Evolutionary conservation across 2,329 filamentous ascomycete genomes (phyloP).

Genomic region (Bipolaris sorokiniana): DNA sequence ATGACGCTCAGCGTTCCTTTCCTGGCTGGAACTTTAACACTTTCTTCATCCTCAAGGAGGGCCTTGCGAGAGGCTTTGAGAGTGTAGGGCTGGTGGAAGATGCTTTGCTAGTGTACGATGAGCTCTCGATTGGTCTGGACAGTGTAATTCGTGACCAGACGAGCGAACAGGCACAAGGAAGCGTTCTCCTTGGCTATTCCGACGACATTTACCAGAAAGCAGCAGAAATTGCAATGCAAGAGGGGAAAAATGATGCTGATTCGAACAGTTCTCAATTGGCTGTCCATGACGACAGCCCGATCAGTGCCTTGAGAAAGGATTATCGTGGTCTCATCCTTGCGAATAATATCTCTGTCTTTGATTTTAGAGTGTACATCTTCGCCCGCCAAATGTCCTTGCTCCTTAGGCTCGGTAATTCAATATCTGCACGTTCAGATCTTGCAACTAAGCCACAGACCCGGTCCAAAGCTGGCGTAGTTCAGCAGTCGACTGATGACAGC

Average conservation of each 20-base stretch:
- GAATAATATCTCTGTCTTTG: conserved; percentile 94
- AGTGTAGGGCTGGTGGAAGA: conserved; percentile 96
- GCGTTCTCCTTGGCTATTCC: conserved; percentile 73
- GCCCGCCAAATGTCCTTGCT: conserved; percentile 83
- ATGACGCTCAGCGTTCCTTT: conserved; percentile 81
- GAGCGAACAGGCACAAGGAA: conserved; percentile 69
- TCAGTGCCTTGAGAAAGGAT: conserved; percentile 64
- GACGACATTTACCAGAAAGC: conserved; percentile 69
- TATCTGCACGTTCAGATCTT: conserved; percentile 52
- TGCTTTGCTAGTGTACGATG: conserved; percentile 91
- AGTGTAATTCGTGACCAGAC: conserved; percentile 77
- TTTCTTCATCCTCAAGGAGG: conserved; percentile 97
- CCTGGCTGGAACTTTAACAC: conserved; percentile 99
- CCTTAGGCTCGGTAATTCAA: conserved; percentile 76
- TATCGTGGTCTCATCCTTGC: conserved; percentile 92
- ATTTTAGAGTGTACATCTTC: conserved; percentile 94
- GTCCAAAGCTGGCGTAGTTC: conserved; percentile 29
- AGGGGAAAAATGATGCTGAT: conserved; percentile 13
- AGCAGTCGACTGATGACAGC: conserved; percentile 43
- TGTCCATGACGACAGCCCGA: conserved; percentile 44
- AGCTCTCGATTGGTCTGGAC: conserved; percentile 87
- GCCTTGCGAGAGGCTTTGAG: conserved; percentile 90
- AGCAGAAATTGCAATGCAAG: conserved; percentile 27
- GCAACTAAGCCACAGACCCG: conserved; percentile 45
- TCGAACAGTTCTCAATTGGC: conserved; percentile 18